A percentile compares a stretch with the other conserved stretches of the same genome.
Evolutionary conservation across 306 rosid species (phyloP).

Genomic region (Dryas drummondii): DNA sequence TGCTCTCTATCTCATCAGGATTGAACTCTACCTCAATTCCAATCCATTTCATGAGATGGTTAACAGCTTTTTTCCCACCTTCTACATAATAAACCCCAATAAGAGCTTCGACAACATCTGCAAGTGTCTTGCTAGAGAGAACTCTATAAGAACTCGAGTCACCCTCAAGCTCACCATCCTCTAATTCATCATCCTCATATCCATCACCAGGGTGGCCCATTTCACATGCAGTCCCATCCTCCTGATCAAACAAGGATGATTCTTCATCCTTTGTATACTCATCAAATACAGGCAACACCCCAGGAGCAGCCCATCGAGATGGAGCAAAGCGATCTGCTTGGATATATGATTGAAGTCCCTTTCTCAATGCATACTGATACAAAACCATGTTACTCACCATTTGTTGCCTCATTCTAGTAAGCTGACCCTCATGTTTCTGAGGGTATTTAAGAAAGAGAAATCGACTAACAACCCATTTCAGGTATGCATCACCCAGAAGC

Average conservation of each 20-base stretch:
- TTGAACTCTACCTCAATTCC: slow-evolving; percentile 91
- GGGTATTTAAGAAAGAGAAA: slow-evolving; percentile 93
- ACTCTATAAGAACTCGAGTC: slow-evolving; percentile 95
- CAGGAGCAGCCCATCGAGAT: slow-evolving; percentile 99
- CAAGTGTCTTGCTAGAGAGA: slow-evolving; percentile 97
- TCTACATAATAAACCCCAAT: slow-evolving; percentile 94
- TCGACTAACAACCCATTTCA: slow-evolving; percentile 97
- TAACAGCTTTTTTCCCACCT: slow-evolving; percentile 87
- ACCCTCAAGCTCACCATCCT: slow-evolving; percentile 91
- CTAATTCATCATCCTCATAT: slow-evolving; percentile 70
- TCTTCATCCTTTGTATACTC: slow-evolving; percentile 89
- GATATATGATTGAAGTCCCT: slow-evolving; percentile 90
- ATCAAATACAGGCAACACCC: slow-evolving; percentile 92
- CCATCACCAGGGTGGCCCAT: slow-evolving; percentile 34
- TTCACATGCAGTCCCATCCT: slow-evolving; percentile 35
- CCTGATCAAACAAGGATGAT: slow-evolving; percentile 75
- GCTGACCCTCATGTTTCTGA: slow-evolving; percentile 98
- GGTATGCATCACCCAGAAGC: slow-evolving; percentile 98
- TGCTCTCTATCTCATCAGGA: slow-evolving; percentile 62
- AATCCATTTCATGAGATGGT: slow-evolving; percentile 95
- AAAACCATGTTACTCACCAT: slow-evolving; percentile 97
- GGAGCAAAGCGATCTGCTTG: slow-evolving; percentile 99
- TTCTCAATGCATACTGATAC: slow-evolving; percentile 77
- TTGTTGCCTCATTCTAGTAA: slow-evolving; percentile 98
- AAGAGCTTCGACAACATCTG: slow-evolving; percentile 96